Base-by-base conservation (phyloP, 2,329 filamentous ascomycete genomes). In the Aureobasidium sp. region DNA sequence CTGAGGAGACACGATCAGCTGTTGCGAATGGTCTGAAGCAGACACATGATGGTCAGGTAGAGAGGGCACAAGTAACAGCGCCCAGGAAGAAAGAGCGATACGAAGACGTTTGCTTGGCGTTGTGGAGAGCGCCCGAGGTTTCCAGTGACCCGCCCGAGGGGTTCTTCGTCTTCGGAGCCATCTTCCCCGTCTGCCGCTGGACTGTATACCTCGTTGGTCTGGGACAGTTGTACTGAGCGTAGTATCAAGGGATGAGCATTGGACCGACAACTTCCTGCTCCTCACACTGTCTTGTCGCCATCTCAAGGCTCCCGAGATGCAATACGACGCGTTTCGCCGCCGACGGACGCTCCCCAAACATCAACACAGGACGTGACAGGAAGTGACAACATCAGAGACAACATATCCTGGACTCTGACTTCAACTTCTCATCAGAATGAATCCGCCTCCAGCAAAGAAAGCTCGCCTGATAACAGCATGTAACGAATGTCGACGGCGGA, bases 401-500 rank as follows among this genome's bases (percentile, higher is more conserved):
- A 14, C 2, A 17, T 15, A 24, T 24, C 2, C n/a, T 11, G 14
- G 5, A 11, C 5, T 9, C 8, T 42, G 24, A 5, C 22, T 22
- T 29, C 27, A 1, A 12, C 5, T 29, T 22, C 12, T 9, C 3
- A 35, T n/a, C 3, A 31, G 14, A 1, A 60, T 60, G 58, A 44
- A 53, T 35, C 45, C 58, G 39, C 58, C 58, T 22, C 47, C 58
- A 8, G 47, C 58, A 5, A 60, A 60, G 9, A 60, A 60, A 15
- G 29, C 47, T 29, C 58, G 58, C 19, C n/a, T 60, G 11, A 60
- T 47, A 17, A 60, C 47, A 44, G 61, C 63, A 1, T 64, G 63
- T 42, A 57, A 64, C 12, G 63, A 64, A n/a, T 64, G 63, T 17
- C 48, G 63, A 5, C 56, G 61, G 5, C 37, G 63, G 4, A 62